Evolutionary conservation across 345 rosid genomes (phyloP).

Genomic region (Pugionium dolabratum): DNA sequence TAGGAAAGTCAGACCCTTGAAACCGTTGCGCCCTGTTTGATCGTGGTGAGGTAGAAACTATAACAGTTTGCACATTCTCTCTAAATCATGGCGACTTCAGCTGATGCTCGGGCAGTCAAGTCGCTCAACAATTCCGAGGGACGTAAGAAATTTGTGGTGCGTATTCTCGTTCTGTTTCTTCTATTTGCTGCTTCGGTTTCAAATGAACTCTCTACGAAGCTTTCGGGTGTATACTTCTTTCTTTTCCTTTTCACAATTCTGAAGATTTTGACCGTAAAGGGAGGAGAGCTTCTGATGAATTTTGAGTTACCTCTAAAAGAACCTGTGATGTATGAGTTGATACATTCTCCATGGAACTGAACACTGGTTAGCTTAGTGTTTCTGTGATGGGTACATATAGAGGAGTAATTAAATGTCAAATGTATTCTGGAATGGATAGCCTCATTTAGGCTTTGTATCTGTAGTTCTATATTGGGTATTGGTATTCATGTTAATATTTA

Average conservation of each 20-base stretch:
- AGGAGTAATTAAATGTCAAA: neutral
- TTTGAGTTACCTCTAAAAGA: neutral
- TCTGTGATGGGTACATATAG: neutral
- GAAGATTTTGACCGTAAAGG: neutral
- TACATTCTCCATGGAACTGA: neutral
- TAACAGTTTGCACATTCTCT: neutral
- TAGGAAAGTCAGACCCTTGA: constrained; percentile 17
- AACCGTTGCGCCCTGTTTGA: constrained; percentile 3
- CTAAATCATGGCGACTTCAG: constrained; percentile 37
- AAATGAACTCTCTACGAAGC: neutral
- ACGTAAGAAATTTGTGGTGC: constrained; percentile 71
- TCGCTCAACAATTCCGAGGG: constrained; percentile 75
- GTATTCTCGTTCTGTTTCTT: constrained; percentile 23
- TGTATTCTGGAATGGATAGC: neutral
- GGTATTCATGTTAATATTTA: neutral
- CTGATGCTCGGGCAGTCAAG: constrained; percentile 78
- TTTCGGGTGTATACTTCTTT: too few species aligned
- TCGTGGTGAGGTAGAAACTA: constrained; percentile 7
- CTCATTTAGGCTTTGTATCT: neutral
- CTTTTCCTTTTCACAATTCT: neutral
- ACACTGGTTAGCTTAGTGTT: neutral
- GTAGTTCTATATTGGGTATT: neutral
- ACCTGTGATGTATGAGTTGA: neutral
- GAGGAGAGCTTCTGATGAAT: neutral
- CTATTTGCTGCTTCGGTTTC: neutral